Evolutionary conservation across 1,139 yeast genomes (phyloP), one percentile per base, ranked within the genome.

Genomic region (Sugiyamaella novakii): DNA sequence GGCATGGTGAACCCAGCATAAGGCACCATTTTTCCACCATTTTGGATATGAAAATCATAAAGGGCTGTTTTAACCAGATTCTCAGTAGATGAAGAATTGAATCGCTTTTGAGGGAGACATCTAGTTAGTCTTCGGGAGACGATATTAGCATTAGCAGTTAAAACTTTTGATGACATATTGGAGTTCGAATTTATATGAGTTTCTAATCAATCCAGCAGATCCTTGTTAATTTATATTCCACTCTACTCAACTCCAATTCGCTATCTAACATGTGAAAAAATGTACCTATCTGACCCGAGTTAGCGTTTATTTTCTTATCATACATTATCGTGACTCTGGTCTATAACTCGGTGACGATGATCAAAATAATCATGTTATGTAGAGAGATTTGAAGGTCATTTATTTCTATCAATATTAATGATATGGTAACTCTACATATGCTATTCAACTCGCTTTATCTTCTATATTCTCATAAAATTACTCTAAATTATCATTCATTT

Each of bases 1-100:
- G 98, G 98, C 98, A 92, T 91, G 46, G 84, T 80, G 64, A 79
- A 92, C 14, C 97, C 97, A 22, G 98, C 98, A 69, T 87, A 92
- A 36, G 92, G 95, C 2, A 89, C 98, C 84, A 92, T 84, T 54
- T 87, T 89, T 11, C 91, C 98, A 4, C 91, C 92, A 44, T 81
- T 73, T 52, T 79, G 78, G 30, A 84, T 72, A 65, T 92, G 98
- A 34, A 89, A 76, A 54, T 84, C 89, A 65, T 84, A 80, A 44
- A 92, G 76, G 3, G 98, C 95, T 1, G 98, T 92, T 62, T 80
- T 84, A 53, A 67, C 67, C 46, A 75, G 59, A 27, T 47, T 51
- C 18, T 49, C 55, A 8, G 63, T 22, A 3, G 27, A 19, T 5
- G 51, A 50, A 19, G 59, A 50, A 47, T 55, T 54, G 31, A 55